Conservation (phyloP, 176 grass and related monocot species). For the sorghum (Sorghum bicolor) region Sorghum_bicolor_NCBIv3 NC_012871.2:60677501-60678000, state of each 20-base stretch:
- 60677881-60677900: conserved; percentile 53
- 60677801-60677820: background rate
- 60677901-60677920: conserved; percentile 48
- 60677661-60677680: background rate
- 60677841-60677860: background rate
- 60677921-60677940: conserved; percentile 41
- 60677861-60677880: conserved; percentile 53
- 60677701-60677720: background rate
- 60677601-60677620: background rate
- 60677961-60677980: too few species aligned
- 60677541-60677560: background rate
- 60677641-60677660: background rate
- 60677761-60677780: conserved; percentile 47
- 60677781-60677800: background rate
- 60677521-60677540: background rate
- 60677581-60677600: background rate
- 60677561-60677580: background rate
- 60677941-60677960: background rate
- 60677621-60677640: background rate
- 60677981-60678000: background rate
- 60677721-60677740: conserved; percentile 51
- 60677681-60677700: background rate
- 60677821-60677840: background rate
- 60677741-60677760: conserved; percentile 56
- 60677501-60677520: conserved; percentile 25